Base-by-base conservation (phyloP, 345 rosid species). In the Abelmoschus esculentus region DNA sequence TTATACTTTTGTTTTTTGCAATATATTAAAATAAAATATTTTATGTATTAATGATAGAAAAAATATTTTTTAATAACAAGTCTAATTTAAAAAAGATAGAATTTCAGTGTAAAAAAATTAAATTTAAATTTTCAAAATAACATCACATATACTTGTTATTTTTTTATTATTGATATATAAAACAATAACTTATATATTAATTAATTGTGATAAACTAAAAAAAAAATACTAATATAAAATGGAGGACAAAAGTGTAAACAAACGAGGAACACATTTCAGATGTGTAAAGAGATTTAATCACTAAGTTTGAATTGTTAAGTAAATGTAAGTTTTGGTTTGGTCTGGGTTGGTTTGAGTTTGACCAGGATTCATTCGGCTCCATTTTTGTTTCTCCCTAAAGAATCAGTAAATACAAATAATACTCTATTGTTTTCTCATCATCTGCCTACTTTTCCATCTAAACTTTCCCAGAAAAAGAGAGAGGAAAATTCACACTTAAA, bases 251-350 rank as follows among this genome's bases (percentile, higher is more conserved):
- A 22, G 26, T 22, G 26, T 22, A 22, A 22, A 67, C 72, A 70
- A 63, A 1, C 15, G 22, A 58, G 67, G 38, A 61, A 46, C 57
- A 66, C 38, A 73, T 66, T 31, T 54, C 1, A 66, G 67, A 60
- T 70, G 73, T 66, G 38, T 34, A 46, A 46, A 49, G 67, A 57
- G 74, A 74, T 17, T 22, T 22, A 22, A 5, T 36, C 29, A 49
- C 32, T 61, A 74, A 67, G 15, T 49, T 17, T 40, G 32, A 44
- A 18, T 69, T 32, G 22, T 42, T 71, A 57, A 72, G 70, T 59
- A 80, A 84, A 83, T 79, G 63, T 52, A 67, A 80, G 81, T 73
- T 74, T 72, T 85, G 86, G 85, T 86, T 82, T 86, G 89, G 42
- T 38, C 42, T 38, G 42, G 42, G 73, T 72, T 85, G 86, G 85